Base-by-base conservation (phyloP, 1,284 basidiomycete genomes). In the Puccinia horiana region DNA sequence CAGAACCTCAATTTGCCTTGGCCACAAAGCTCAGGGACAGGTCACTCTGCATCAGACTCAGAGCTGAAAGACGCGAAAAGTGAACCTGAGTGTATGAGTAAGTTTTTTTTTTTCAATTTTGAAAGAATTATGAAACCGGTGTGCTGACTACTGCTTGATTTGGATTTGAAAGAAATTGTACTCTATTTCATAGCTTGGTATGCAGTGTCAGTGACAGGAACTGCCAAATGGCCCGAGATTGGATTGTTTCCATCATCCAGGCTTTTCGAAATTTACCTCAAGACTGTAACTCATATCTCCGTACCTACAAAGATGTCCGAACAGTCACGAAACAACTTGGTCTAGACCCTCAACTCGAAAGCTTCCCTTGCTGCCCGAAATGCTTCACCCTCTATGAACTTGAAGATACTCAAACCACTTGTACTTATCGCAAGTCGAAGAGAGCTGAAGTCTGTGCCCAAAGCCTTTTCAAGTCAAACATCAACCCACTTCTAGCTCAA, bases 371-470 rank as follows among this genome's bases (percentile, higher is more conserved):
- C 37, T 74, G 47, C 29, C 72, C 72, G 6, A 40, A 5, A 2
- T 74, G 72, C 54, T 74, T 74, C 49, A 47, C 37, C 18, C 54
- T 74, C 29, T 74, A 74, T 18, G 12, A 32, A 18, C 23, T 29
- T n/a, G 72, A 52, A 49, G 47, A 74, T n/a, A 32, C 72, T 12
- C 73, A 52, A 52, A 32, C 47, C 18, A 18, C 8, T 3, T 75
- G 73, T 56, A 4, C 52, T 16, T 75, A 75, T 37, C 29, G n/a
- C 6, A 58, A 29, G 29, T 58, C 56, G 8, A 26, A 58, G 26
- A 58, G 29, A 58, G 23, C 23, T 29, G 5, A 29, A 26, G 26
- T 58, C 29, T 58, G 56, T 32, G 56, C n/a, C 26, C 5, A 26
- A 58, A 26, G 26, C 18, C 56, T 58, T 58, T 26, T 58, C 56